Percentiles rank a stretch among this genome's conserved stretches.
Conservation (phyloP, 768 basidiomycete species). For the Leccinum subtestaceum region DNA sequence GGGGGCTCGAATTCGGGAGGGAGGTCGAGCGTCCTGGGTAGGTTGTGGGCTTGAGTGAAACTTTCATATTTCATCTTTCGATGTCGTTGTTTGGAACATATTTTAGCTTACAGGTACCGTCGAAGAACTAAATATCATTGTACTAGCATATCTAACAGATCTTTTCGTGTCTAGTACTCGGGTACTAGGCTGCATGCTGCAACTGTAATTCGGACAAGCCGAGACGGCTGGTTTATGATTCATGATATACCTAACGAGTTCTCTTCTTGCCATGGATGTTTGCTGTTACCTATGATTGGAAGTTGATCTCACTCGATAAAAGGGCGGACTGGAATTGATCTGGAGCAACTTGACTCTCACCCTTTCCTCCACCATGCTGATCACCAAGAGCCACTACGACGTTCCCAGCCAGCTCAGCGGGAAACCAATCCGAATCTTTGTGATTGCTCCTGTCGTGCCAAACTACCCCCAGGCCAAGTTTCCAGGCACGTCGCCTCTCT, state of each 20-base stretch:
- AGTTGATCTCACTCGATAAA: neutral
- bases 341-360: neutral
- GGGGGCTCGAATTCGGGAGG: slow-evolving; percentile 35
- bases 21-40: slow-evolving; percentile 57
- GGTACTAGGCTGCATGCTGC: neutral
- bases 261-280: neutral
- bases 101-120: neutral
- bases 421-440: slow-evolving; percentile 73
- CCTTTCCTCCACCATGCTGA: slow-evolving; percentile 56
- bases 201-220: too few relatives aligned
- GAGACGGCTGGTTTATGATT: neutral
- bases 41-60: slow-evolving; percentile 45
- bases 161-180: neutral
- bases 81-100: neutral
- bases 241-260: neutral
- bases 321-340: neutral
- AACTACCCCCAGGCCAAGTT: slow-evolving; percentile 90
- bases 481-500: slow-evolving; percentile 51
- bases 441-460: slow-evolving; percentile 76
- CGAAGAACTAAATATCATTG: neutral
- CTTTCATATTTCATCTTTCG: neutral
- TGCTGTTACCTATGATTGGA: neutral
- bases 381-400: slow-evolving; percentile 77
- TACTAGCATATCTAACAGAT: neutral
- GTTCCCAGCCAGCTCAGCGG: slow-evolving; percentile 68